Base-by-base conservation (phyloP, 75 land plant genomes). In the Chamaecyparis obtusa region DNA sequence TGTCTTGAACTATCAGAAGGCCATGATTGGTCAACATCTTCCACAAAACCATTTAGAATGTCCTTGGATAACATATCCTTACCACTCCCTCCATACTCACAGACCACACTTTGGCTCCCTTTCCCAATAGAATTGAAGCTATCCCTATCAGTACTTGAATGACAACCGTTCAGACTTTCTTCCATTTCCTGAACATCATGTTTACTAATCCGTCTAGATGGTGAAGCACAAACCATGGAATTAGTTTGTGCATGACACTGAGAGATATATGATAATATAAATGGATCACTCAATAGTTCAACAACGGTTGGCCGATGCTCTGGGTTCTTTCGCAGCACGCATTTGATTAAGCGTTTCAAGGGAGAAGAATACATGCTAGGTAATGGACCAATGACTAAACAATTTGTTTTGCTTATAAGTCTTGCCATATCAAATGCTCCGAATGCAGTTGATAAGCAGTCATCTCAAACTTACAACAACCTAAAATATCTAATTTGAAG, bases 401-500 rank as follows among this genome's bases (percentile, higher is more conserved):
- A 93, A 86, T 98, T 98, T 77, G 97, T 97, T 89, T 98, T 98
- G 86, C 96, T 97, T 72, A 98, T 97, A 35, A 98, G 89, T 84
- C 99, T 99, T 76, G 97, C 99, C 97, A 98, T 98, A 87, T 98
- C 99, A 94, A 98, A 98, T 35, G 99, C 99, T 90, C 96, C 95
- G 86, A 98, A 98, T 69, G 99, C 99, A 89, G 97, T 35, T 96
- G 93, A 91, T 98, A 95, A 67, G 99, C 99, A 86, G 99, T 93
- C 96, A 98, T 98, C 89, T 98, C 99, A 93, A 97, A 98, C 92
- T 97, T 92, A 83, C 99, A 98, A 88, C 99, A 98, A 3, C 99
- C 99, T 86, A 98, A 98, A 60, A 98, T 98, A 89, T 98, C 99
- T 43, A 99, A 98, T 87, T 98, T 98, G 90, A 97, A 98, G 10